Percentiles rank a stretch among this genome's conserved stretches.
These are phyloP conservation scores for Colletotrichum falcatum DNA, from an alignment of 2,329 filamentous ascomycete genomes.

Conservation along the genomic window DNA sequence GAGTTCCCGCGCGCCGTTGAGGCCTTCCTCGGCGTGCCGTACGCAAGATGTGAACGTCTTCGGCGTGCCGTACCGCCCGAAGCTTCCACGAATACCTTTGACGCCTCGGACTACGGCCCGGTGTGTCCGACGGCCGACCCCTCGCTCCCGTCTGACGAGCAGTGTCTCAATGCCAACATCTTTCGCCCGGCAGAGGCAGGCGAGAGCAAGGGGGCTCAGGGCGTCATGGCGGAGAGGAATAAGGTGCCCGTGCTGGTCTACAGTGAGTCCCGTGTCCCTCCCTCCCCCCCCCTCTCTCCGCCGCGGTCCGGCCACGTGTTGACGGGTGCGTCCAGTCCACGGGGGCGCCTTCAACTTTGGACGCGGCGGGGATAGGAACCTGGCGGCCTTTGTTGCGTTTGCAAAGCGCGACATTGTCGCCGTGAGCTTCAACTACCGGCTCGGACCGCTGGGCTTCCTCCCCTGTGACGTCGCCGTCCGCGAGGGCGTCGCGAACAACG, in stretches of 20 bases:
- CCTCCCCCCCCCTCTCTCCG: background rate
- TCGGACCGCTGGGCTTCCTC: slow-evolving; percentile 77
- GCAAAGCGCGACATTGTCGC: slow-evolving; percentile 64
- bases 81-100: slow-evolving; percentile 43
- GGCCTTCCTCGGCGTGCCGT: slow-evolving; percentile 63
- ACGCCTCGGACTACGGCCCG: slow-evolving; percentile 53
- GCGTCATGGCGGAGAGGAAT: slow-evolving; percentile 44
- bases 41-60: slow-evolving; percentile 61
- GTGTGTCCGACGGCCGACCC: slow-evolving; percentile 52
- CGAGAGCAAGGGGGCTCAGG: slow-evolving; percentile 37
- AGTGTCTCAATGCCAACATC: slow-evolving; percentile 66
- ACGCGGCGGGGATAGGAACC: slow-evolving; percentile 66
- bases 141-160: slow-evolving; percentile 56
- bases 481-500: slow-evolving; percentile 71
- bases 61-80: slow-evolving; percentile 53
- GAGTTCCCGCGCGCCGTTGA: slow-evolving; percentile 57
- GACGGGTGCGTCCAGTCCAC: slow-evolving; percentile 57
- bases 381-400: slow-evolving; percentile 71
- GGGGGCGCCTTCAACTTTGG: slow-evolving; percentile 73
- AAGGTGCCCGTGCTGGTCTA: slow-evolving; percentile 65
- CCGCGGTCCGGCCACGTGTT: background rate
- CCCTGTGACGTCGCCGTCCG: slow-evolving; percentile 64
- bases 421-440: slow-evolving; percentile 72
- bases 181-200: slow-evolving; percentile 53
- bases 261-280: slow-evolving; percentile 7